Evolutionary conservation across 371 early-diverging fungal species (phyloP).

Genomic region (Neoconidiobolus thromboides): DNA sequence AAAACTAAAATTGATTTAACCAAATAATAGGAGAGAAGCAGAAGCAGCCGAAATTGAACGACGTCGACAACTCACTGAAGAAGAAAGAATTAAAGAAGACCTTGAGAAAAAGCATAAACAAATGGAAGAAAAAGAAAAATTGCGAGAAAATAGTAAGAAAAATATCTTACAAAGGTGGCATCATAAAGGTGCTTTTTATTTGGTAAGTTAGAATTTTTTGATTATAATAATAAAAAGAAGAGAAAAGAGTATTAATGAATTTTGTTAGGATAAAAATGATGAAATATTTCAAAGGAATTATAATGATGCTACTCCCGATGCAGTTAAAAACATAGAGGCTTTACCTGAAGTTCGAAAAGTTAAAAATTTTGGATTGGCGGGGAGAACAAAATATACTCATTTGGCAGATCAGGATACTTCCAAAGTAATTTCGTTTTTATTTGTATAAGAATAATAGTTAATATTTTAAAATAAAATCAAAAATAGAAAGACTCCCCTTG

Average conservation of each 20-base stretch:
- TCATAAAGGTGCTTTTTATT: conserved; percentile 75
- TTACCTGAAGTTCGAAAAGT: conserved; percentile 79
- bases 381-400: conserved; percentile 79
- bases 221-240: not conserved
- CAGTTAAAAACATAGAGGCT: conserved; percentile 34
- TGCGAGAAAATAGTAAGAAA: conserved; percentile 19
- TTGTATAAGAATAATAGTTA: no score
- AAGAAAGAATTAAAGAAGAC: conserved; percentile 45
- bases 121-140: conserved; percentile 25
- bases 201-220: conserved; percentile 16
- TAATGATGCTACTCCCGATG: conserved; percentile 55
- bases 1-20: not conserved
- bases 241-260: not conserved
- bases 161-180: conserved; percentile 65
- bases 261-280: conserved; percentile 25
- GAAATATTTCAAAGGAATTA: conserved; percentile 48
- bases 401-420: conserved; percentile 68
- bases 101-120: conserved; percentile 30
- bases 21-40: conserved; percentile 29
- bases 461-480: no score
- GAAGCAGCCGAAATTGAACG: conserved; percentile 67
- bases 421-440: no score
- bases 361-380: conserved; percentile 70
- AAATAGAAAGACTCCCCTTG: no score
- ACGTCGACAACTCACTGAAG: conserved; percentile 62